Conservation (phyloP, 345 rosid genomes). For the Eucalyptus lansdowneana region DNA sequence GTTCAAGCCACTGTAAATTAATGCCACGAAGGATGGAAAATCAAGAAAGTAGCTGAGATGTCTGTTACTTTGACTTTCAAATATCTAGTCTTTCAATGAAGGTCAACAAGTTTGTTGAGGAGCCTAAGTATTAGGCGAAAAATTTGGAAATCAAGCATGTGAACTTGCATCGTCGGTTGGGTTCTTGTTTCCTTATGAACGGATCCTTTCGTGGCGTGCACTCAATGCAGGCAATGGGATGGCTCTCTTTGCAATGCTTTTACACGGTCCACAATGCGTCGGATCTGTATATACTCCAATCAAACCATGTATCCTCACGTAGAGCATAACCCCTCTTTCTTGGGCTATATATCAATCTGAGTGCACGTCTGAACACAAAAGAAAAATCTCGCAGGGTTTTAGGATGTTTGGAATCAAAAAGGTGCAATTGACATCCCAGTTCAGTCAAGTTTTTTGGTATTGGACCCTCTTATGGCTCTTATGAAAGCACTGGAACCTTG, state of each 20-base stretch:
- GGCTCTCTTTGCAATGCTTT: neutral
- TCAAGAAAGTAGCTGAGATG: conserved; percentile 4
- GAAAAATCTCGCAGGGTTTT: neutral
- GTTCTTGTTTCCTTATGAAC: neutral
- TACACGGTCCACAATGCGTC: neutral
- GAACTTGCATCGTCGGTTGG: conserved; percentile 24
- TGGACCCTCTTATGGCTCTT: neutral
- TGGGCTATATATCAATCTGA: neutral
- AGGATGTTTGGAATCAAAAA: neutral
- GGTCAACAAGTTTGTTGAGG: neutral
- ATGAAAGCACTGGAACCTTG: neutral
- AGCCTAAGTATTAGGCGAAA: neutral
- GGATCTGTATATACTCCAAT: neutral
- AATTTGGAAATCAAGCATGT: conserved; percentile 7
- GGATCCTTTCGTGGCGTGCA: conserved; percentile 27
- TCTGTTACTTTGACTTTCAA: conserved; percentile 8
- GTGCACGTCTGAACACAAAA: neutral
- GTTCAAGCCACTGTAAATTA: neutral
- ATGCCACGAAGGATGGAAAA: neutral
- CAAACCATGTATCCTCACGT: neutral
- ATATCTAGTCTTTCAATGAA: neutral
- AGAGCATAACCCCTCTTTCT: neutral
- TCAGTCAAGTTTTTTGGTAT: neutral
- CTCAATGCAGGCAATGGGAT: conserved; percentile 6
- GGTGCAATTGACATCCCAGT: neutral